phyloP scores from a whole-genome alignment of 345 rosid genomes.

The Rhodamnia rubescens region DNA sequence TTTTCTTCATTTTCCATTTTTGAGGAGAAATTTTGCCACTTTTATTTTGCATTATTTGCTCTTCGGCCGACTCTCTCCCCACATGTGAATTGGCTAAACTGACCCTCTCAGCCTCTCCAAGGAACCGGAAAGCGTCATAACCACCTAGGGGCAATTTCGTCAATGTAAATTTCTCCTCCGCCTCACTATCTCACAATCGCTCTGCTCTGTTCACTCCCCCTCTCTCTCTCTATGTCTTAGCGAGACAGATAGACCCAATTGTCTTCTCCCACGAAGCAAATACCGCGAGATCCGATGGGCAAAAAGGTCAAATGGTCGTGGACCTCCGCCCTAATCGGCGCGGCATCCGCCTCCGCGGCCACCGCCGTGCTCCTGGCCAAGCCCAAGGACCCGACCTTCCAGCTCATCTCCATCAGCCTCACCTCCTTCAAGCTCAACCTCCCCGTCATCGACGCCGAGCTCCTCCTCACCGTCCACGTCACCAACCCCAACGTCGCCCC shows the following conservation, averaged over 20 bases:
- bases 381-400: conserved; percentile 89
- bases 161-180: not conserved
- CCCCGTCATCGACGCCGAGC: conserved; percentile 64
- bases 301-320: conserved; percentile 65
- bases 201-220: not conserved
- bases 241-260: not conserved
- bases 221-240: rapidly evolving
- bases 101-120: not conserved
- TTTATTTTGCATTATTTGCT: not conserved
- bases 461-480: conserved; percentile 74
- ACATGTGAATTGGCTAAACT: not conserved
- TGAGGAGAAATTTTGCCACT: not conserved
- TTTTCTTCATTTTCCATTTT: not conserved
- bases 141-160: not conserved
- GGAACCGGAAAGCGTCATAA: not conserved
- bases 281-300: conserved; percentile 7
- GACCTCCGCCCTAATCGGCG: conserved; percentile 65
- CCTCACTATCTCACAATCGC: not conserved
- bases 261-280: not conserved
- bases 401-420: conserved; percentile 59
- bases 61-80: not conserved
- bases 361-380: conserved; percentile 31
- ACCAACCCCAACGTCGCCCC: conserved; percentile 68
- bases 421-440: conserved; percentile 69
- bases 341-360: conserved; percentile 45